Conservation (phyloP, 2,329 filamentous ascomycete genomes). For the Talaromyces sp. region DNA sequence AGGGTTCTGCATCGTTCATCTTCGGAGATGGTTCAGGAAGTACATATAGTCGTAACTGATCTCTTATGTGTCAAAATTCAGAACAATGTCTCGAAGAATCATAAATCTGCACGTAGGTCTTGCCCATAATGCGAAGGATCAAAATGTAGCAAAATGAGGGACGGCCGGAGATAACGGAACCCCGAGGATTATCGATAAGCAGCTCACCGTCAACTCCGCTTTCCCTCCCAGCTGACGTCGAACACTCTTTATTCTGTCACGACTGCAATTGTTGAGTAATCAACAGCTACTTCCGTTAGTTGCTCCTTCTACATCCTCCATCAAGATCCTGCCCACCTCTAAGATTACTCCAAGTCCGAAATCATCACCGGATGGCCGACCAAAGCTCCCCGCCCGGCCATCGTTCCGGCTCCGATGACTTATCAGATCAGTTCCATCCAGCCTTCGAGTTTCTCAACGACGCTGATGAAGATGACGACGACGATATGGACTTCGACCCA, state of each 20-base stretch:
- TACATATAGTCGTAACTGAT: too few relatives aligned
- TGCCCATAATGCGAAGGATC: too few relatives aligned
- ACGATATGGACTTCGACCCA: slow-evolving; percentile 50
- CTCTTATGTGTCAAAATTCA: too few relatives aligned
- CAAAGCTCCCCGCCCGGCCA: slow-evolving; percentile 23
- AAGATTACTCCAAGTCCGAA: neutral
- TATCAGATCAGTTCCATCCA: slow-evolving; percentile 31
- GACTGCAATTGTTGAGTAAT: neutral
- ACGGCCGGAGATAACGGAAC: slow-evolving; percentile 18
- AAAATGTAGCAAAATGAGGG: too few relatives aligned
- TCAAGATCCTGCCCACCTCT: too few relatives aligned
- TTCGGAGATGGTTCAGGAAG: too few relatives aligned
- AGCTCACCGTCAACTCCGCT: slow-evolving; percentile 5
- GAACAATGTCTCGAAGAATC: too few relatives aligned
- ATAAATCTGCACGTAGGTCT: too few relatives aligned
- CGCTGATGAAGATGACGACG: slow-evolving; percentile 24
- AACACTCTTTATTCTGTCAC: neutral
- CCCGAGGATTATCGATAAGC: slow-evolving; percentile 20
- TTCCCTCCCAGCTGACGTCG: neutral
- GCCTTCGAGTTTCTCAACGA: slow-evolving; percentile 35
- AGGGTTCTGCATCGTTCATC: too few relatives aligned
- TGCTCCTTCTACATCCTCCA: neutral
- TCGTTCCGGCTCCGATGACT: slow-evolving; percentile 20
- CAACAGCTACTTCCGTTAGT: neutral
- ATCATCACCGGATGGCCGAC: slow-evolving; percentile 26